Evolutionary conservation across 129 eudicot species (phyloP).

Genomic region (Helianthus tuberosus): DNA sequence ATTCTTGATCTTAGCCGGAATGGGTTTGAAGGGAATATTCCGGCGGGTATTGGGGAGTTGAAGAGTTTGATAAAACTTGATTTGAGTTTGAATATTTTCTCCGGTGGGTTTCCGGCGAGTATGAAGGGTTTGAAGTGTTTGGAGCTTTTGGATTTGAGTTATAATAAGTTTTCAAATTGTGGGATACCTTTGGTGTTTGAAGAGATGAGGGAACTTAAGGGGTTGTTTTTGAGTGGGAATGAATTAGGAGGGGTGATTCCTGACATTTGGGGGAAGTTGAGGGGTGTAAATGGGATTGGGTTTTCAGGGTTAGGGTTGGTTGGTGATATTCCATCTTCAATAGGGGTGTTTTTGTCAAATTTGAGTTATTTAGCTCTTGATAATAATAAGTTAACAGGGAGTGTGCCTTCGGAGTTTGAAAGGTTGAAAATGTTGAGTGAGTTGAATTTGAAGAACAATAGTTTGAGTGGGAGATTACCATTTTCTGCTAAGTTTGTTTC

Average conservation of each 20-base stretch:
- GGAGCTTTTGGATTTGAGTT: slow-evolving; percentile 72
- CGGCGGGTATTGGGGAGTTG: slow-evolving; percentile 49
- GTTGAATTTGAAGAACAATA: slow-evolving; percentile 68
- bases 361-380: slow-evolving; percentile 61
- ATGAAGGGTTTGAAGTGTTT: slow-evolving; percentile 50
- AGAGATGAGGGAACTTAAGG: slow-evolving; percentile 55
- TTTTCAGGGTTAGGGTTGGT: slow-evolving; percentile 58
- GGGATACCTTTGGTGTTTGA: slow-evolving; percentile 65
- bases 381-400: slow-evolving; percentile 61
- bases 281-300: slow-evolving; percentile 61
- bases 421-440: slow-evolving; percentile 48
- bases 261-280: slow-evolving; percentile 72
- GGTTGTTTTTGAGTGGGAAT: slow-evolving; percentile 73
- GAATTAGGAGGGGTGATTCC: slow-evolving; percentile 79
- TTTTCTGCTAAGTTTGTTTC: slow-evolving; percentile 50
- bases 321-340: slow-evolving; percentile 71
- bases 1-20: slow-evolving; percentile 67
- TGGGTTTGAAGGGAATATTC: slow-evolving; percentile 51
- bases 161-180: slow-evolving; percentile 41
- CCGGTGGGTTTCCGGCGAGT: slow-evolving; percentile 56
- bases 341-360: slow-evolving; percentile 63
- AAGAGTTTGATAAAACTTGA: slow-evolving; percentile 56
- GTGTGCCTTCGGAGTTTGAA: slow-evolving; percentile 70
- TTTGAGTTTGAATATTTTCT: slow-evolving; percentile 51
- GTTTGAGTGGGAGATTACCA: slow-evolving; percentile 68